Conservation (phyloP, 306 rosid genomes). For the Sechiopsis laciniata region DNA sequence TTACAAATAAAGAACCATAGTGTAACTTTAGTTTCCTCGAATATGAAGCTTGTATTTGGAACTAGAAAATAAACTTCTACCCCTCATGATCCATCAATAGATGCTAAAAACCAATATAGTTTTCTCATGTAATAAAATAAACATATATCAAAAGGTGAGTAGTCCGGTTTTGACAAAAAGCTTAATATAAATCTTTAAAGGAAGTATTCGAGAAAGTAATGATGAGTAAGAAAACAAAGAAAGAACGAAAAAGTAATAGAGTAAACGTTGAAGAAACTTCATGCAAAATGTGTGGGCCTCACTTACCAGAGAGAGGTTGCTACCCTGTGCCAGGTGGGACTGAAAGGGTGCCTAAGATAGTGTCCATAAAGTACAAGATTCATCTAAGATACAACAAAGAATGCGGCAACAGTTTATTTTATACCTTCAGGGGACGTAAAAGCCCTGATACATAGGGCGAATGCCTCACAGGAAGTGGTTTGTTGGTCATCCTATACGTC, state of each 20-base stretch:
- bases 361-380: background rate
- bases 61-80: conserved; percentile 12
- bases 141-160: background rate
- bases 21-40: background rate
- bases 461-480: conserved; percentile 86
- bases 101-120: background rate
- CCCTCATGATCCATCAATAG: background rate
- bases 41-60: conserved; percentile 8
- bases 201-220: background rate
- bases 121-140: background rate
- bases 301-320: background rate
- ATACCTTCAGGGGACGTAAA: conserved; percentile 82
- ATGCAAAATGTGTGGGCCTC: background rate
- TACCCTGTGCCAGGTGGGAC: background rate
- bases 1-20: conserved; percentile 7
- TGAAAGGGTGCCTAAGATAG: background rate
- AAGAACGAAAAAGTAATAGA: background rate
- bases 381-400: background rate
- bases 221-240: too few relatives aligned
- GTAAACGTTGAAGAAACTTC: background rate
- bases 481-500: conserved; percentile 90
- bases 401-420: background rate
- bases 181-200: background rate
- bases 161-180: background rate
- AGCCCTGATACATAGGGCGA: conserved; percentile 87